Conservation (phyloP, 495 filamentous ascomycete genomes). For the Hypoxylon crocopeplum region DNA sequence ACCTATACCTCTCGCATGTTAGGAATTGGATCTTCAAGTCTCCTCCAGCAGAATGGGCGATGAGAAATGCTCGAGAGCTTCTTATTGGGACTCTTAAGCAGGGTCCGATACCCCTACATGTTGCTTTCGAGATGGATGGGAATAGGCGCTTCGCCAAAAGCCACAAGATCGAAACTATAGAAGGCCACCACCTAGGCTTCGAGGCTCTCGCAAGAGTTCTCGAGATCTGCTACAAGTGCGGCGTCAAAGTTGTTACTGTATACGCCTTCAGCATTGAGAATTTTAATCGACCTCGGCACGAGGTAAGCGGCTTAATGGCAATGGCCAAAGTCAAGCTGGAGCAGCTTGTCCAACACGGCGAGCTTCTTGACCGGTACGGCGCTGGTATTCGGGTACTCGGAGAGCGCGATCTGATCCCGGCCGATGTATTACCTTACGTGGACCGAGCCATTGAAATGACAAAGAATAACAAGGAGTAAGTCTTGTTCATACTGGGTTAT, state of each 20-base stretch:
- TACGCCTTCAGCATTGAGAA: conserved; percentile 99
- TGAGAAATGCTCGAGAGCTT: conserved; percentile 74
- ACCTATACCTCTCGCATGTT: conserved; percentile 70
- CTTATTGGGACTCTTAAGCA: conserved; percentile 87
- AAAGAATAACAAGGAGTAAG: conserved; percentile 76
- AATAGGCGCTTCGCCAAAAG: conserved; percentile 89
- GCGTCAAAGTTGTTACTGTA: conserved; percentile 93
- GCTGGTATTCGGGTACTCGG: conserved; percentile 85
- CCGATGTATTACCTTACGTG: conserved; percentile 86
- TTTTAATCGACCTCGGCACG: conserved; percentile 97
- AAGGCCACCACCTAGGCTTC: conserved; percentile 96
- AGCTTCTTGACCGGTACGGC: conserved; percentile 90
- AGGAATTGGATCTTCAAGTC: conserved; percentile 89
- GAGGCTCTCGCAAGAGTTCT: conserved; percentile 94
- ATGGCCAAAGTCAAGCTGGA: conserved; percentile 94
- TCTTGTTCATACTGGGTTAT: not conserved
- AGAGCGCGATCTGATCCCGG: conserved; percentile 76
- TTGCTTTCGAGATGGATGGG: conserved; percentile 98
- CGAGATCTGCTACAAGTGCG: conserved; percentile 96
- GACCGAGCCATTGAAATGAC: conserved; percentile 85
- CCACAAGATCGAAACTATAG: conserved; percentile 93
- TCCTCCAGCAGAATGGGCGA: conserved; percentile 85
- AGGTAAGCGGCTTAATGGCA: conserved; percentile 97
- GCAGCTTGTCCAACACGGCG: conserved; percentile 91
- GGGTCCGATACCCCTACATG: conserved; percentile 89